These are phyloP conservation scores for Luffa acutangula DNA, from an alignment of 306 rosid genomes.

Conservation along the genomic window DNA sequence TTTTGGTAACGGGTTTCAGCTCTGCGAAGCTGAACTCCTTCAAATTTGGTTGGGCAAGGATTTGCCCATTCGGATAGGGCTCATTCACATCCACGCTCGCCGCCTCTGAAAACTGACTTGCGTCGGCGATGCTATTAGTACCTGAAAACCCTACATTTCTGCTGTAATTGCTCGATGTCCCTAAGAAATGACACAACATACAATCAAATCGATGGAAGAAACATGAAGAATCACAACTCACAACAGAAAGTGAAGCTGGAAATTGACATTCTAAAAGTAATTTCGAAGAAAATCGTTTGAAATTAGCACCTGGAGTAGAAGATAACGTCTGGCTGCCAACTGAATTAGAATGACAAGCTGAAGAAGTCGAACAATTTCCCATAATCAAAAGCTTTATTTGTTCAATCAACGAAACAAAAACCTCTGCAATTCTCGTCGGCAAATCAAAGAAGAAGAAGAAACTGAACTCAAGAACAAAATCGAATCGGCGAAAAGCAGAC, in stretches of 20 bases:
- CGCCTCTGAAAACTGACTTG: slow-evolving; percentile 48
- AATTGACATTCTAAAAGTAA: neutral
- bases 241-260: neutral
- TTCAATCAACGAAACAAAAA: neutral
- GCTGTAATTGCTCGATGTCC: slow-evolving; percentile 27
- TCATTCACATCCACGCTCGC: slow-evolving; percentile 31
- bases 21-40: slow-evolving; percentile 51
- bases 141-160: slow-evolving; percentile 22
- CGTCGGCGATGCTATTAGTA: slow-evolving; percentile 40
- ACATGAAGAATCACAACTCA: neutral
- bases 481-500: too few relatives aligned
- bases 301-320: slow-evolving; percentile 8
- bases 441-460: neutral
- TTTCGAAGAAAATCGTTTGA: neutral
- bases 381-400: neutral
- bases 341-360: neutral
- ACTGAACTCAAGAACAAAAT: neutral
- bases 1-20: slow-evolving; percentile 44
- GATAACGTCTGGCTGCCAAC: neutral
- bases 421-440: neutral
- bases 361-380: neutral
- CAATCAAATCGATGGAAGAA: neutral
- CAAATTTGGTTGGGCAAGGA: slow-evolving; percentile 41
- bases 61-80: slow-evolving; percentile 21
- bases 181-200: slow-evolving; percentile 16